Conservation (phyloP, 139 green algal genomes). For the Mychonastes homosphaera region DNA sequence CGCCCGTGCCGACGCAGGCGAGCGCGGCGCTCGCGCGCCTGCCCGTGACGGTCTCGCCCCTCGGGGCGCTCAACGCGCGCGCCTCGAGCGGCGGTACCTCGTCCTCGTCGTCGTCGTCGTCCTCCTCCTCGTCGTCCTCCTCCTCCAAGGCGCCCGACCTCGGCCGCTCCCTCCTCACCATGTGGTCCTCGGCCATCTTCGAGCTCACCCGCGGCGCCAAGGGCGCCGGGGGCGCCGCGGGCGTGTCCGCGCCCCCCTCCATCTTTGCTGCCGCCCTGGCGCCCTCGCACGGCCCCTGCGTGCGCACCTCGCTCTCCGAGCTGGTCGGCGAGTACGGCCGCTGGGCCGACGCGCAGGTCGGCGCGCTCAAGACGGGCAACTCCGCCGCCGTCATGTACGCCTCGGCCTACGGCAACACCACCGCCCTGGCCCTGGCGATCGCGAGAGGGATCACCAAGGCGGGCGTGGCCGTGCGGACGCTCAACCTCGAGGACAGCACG, state of each 20-base stretch:
- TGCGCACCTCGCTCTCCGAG: conserved; percentile 47
- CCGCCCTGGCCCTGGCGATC: conserved; percentile 81
- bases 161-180: conserved; percentile 3
- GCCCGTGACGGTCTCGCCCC: conserved; percentile 25
- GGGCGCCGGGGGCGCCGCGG: neutral
- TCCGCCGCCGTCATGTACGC: conserved; percentile 88
- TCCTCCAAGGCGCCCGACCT: conserved; percentile 6
- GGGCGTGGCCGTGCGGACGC: conserved; percentile 76
- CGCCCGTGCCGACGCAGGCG: conserved; percentile 58
- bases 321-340: conserved; percentile 59
- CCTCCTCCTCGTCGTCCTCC: neutral
- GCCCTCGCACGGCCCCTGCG: conserved; percentile 79
- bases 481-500: conserved; percentile 77
- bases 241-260: neutral
- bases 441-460: conserved; percentile 43
- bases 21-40: conserved; percentile 64
- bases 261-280: conserved; percentile 32
- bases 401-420: conserved; percentile 91
- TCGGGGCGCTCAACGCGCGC: neutral
- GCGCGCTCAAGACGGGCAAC: too few species aligned
- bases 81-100: conserved; percentile 1
- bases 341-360: conserved; percentile 42
- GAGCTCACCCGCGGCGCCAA: conserved; percentile 8
- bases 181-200: neutral
- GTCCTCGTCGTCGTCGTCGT: neutral